phyloP scores from a whole-genome alignment of 176 grass and related monocot species.

The Avena insularis region DNA sequence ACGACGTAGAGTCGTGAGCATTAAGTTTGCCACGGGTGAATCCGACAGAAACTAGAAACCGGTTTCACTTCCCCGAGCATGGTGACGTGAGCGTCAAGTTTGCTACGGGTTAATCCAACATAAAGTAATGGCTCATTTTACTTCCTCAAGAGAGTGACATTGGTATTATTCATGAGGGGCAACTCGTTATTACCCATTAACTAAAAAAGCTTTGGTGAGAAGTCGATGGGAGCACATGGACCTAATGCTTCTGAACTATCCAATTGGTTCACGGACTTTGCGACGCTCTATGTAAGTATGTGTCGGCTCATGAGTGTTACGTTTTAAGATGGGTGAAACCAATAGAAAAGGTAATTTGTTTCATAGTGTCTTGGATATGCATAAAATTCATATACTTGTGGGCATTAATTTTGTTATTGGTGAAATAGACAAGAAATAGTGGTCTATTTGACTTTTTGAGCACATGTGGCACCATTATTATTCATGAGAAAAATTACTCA shows the following conservation, averaged over 20 bases:
- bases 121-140: background rate
- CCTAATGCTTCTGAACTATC: background rate
- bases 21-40: background rate
- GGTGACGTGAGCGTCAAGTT: background rate
- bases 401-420: background rate
- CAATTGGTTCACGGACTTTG: background rate
- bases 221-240: no score
- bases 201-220: background rate
- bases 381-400: background rate
- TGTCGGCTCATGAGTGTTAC: background rate
- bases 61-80: background rate
- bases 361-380: background rate
- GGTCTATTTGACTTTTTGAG: background rate
- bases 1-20: background rate
- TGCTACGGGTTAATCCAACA: background rate
- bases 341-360: background rate
- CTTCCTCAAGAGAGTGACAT: background rate
- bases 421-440: background rate
- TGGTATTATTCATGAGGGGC: background rate
- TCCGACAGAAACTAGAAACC: background rate
- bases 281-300: background rate
- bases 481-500: background rate
- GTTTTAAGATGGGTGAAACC: background rate
- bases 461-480: background rate
- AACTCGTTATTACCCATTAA: background rate